A percentile compares a stretch with the other conserved stretches of the same genome.
phyloP scores from a whole-genome alignment of 2,329 filamentous ascomycete species.

The Ceratocystis smalleyi region DNA sequence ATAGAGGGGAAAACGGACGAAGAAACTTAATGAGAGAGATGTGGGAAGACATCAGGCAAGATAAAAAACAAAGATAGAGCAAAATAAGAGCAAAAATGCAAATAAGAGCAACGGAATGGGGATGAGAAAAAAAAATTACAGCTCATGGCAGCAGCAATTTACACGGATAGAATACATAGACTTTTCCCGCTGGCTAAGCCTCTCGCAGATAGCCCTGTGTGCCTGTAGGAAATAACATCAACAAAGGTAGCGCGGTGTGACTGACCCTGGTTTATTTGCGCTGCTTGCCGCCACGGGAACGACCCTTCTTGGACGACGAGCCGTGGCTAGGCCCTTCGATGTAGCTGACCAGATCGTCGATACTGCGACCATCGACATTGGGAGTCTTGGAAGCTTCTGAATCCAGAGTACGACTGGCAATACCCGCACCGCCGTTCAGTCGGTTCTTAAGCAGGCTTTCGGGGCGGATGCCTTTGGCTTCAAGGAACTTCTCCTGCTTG shows the following conservation, averaged over 20 bases:
- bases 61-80: not conserved
- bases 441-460: slow-evolving; percentile 40
- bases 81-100: not conserved
- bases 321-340: slow-evolving; percentile 59
- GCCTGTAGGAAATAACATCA: not conserved
- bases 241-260: not conserved
- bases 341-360: slow-evolving; percentile 86
- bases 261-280: slow-evolving; percentile 20
- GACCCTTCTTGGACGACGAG: slow-evolving; percentile 29
- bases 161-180: not conserved
- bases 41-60: not conserved
- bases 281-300: slow-evolving; percentile 32
- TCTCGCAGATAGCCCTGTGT: not conserved
- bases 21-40: slow-evolving; percentile 2
- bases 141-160: not conserved
- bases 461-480: slow-evolving; percentile 56
- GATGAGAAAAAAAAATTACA: not conserved
- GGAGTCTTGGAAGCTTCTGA: slow-evolving; percentile 3
- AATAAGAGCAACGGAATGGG: slow-evolving; percentile 8
- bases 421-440: not conserved
- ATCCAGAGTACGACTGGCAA: slow-evolving; percentile 22
- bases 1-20: not conserved
- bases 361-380: slow-evolving; percentile 58
- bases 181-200: not conserved
- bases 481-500: slow-evolving; percentile 78